Conservation (phyloP, 176 grass and related monocot genomes). For the Hordeum vulgare region MorexV3_pseudomolecules_assembly NC_058522.1:449258669-449259168, state of each 20-base stretch:
- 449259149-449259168: conserved; percentile 9
- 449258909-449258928: conserved; percentile 79
- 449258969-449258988: conserved; percentile 80
- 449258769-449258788: too few relatives aligned
- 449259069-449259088: conserved; percentile 78
- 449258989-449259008: conserved; percentile 68
- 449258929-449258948: conserved; percentile 78
- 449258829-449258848: too few relatives aligned
- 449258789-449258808: too few relatives aligned
- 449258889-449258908: too few relatives aligned
- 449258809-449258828: too few relatives aligned
- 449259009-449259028: conserved; percentile 62
- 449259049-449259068: conserved; percentile 78
- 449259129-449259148: conserved; percentile 94
- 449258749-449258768: neutral
- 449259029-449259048: conserved; percentile 67
- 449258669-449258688: conserved; percentile 36
- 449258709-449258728: conserved; percentile 4
- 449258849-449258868: too few relatives aligned
- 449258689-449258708: conserved; percentile 43
- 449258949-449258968: conserved; percentile 80
- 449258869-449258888: too few relatives aligned
- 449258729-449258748: conserved; percentile 13
- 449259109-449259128: conserved; percentile 91
- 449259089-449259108: conserved; percentile 70